Percentiles rank a stretch among this genome's conserved stretches.
These are phyloP conservation scores for Bacterosira constricta DNA, from an alignment of 108 stramenopile genomes.

Conservation along the genomic window DNA sequence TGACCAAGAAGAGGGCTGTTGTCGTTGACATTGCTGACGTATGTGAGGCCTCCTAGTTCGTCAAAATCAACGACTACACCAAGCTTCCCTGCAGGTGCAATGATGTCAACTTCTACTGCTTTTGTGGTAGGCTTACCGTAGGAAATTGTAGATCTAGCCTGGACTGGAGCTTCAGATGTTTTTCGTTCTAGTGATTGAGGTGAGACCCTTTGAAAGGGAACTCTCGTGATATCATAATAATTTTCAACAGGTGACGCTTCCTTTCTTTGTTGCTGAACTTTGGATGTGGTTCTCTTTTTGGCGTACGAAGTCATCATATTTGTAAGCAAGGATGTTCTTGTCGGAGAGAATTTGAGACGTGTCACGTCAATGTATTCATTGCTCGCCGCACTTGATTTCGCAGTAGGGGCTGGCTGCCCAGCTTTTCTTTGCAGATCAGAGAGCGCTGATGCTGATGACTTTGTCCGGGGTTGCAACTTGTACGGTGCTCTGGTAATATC, in stretches of 20 bases:
- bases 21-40: constrained; percentile 59
- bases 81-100: constrained; percentile 32
- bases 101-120: neutral
- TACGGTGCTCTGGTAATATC: constrained; percentile 19
- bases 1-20: constrained; percentile 50
- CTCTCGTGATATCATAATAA: constrained; percentile 19
- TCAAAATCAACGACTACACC: constrained; percentile 15
- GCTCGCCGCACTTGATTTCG: neutral
- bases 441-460: neutral
- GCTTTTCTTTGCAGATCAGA: neutral
- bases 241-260: neutral
- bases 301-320: constrained; percentile 16
- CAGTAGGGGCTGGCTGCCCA: neutral
- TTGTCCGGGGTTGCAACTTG: constrained; percentile 6
- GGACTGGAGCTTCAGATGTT: neutral
- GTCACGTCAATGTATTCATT: neutral
- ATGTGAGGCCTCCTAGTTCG: constrained; percentile 22
- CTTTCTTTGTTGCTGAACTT: neutral
- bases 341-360: constrained; percentile 3
- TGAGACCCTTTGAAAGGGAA: constrained; percentile 11
- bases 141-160: neutral
- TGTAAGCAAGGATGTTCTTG: constrained; percentile 2
- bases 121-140: neutral
- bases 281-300: neutral
- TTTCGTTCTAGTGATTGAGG: constrained; percentile 7